Evolutionary conservation across 1,139 yeast genomes (phyloP).

Genomic region (Pichia sp.): DNA sequence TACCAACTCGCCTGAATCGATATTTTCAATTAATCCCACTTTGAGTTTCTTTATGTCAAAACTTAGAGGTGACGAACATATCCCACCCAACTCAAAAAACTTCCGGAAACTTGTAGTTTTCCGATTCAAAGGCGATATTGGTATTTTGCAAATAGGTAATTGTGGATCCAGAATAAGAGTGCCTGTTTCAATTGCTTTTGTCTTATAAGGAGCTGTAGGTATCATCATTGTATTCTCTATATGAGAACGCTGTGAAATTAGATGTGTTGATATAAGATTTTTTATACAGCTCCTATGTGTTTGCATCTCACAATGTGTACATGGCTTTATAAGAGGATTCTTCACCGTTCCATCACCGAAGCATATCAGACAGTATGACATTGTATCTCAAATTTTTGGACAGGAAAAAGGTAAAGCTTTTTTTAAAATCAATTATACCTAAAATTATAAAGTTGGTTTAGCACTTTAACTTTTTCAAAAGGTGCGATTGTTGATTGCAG

Average conservation of each 20-base stretch:
- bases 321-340: slow-evolving; percentile 6
- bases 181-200: background rate
- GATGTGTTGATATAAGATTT: slow-evolving; percentile 5
- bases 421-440: too few species aligned
- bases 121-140: background rate
- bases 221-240: background rate
- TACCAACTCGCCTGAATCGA: background rate
- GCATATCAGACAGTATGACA: slow-evolving; percentile 8
- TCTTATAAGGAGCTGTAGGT: background rate
- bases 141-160: background rate
- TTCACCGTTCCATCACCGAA: slow-evolving; percentile 4
- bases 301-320: slow-evolving; percentile 3
- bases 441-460: too few species aligned
- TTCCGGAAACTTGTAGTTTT: background rate
- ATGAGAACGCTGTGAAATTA: slow-evolving; percentile 4
- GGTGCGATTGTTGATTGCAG: too few species aligned
- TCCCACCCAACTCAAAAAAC: slow-evolving; percentile 1
- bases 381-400: too few species aligned
- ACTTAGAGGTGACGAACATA: background rate
- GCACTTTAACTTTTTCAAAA: too few species aligned
- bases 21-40: background rate
- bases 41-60: background rate
- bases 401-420: too few species aligned
- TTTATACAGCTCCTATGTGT: slow-evolving; percentile 8
- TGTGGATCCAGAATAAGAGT: background rate